phyloP scores from a whole-genome alignment of 2,329 filamentous ascomycete species.

The Fusarium napiforme region DNA sequence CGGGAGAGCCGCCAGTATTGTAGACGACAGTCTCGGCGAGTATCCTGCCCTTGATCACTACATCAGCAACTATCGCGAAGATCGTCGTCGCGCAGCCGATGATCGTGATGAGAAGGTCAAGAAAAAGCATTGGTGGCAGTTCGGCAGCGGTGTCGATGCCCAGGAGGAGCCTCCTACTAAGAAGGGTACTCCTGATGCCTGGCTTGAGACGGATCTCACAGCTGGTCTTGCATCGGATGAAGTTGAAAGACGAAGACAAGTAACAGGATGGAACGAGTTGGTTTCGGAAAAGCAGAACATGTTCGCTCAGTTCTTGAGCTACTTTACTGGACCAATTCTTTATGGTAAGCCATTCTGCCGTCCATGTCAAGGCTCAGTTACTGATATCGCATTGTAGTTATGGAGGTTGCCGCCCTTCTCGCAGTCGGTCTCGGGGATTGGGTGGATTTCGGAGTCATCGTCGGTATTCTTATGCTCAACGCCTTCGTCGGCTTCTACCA shows the following conservation, averaged over 20 bases:
- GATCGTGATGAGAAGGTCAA: conserved; percentile 7
- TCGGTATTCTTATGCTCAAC: conserved; percentile 30
- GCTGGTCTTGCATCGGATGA: conserved; percentile 19
- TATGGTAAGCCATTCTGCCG: background rate
- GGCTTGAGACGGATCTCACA: conserved; percentile 23
- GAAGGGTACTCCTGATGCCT: conserved; percentile 15
- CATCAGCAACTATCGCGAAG: conserved; percentile 33
- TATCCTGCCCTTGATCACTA: conserved; percentile 28
- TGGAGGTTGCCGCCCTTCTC: conserved; percentile 28
- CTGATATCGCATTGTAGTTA: background rate
- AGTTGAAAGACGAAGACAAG: conserved; percentile 10
- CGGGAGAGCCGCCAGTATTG: conserved; percentile 7
- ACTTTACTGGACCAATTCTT: too few species aligned
- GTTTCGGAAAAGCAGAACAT: conserved; percentile 27
- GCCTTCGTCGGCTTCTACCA: conserved; percentile 33
- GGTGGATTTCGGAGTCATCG: conserved; percentile 29
- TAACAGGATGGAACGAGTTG: conserved; percentile 28
- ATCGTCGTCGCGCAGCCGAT: conserved; percentile 19
- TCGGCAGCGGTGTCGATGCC: conserved; percentile 4
- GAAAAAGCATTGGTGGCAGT: conserved; percentile 35
- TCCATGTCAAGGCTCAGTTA: accelerated
- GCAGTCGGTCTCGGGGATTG: conserved; percentile 29
- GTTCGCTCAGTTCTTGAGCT: too few species aligned
- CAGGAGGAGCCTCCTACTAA: background rate
- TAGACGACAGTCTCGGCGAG: conserved; percentile 22